Conservation (phyloP, 176 grass and related monocot genomes). For the Poa annua region DNA sequence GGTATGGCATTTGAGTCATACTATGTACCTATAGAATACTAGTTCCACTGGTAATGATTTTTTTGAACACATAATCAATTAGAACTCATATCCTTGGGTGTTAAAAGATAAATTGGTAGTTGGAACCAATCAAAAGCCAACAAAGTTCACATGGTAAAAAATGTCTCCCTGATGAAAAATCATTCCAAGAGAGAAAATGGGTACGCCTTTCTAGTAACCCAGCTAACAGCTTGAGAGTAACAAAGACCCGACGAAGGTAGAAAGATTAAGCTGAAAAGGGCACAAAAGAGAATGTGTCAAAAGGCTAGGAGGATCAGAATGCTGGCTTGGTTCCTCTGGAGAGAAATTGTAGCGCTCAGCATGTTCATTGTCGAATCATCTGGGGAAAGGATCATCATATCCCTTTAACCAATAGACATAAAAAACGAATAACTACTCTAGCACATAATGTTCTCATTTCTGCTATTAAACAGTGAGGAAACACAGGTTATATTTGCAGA, state of each 20-base stretch:
- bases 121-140: not conserved
- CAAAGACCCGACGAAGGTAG: not conserved
- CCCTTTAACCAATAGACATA: not conserved
- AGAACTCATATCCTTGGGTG: no score
- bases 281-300: not conserved
- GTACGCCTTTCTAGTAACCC: no score
- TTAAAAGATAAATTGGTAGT: not conserved
- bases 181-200: no score
- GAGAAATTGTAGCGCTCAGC: slow-evolving; percentile 50
- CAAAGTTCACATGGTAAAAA: not conserved
- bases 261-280: not conserved
- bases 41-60: slow-evolving; percentile 41
- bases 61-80: not conserved
- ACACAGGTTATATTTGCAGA: not conserved
- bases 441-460: not conserved
- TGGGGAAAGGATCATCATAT: slow-evolving; percentile 62
- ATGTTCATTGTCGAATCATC: slow-evolving; percentile 60
- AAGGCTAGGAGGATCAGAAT: slow-evolving; percentile 43
- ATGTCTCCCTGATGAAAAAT: no score
- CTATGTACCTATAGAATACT: slow-evolving; percentile 16
- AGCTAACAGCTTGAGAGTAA: no score
- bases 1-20: slow-evolving; percentile 48
- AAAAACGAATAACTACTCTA: not conserved
- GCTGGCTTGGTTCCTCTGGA: slow-evolving; percentile 48
- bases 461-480: not conserved